Conservation (phyloP, 148 eudicot species). For the Oxyria digyna region DNA sequence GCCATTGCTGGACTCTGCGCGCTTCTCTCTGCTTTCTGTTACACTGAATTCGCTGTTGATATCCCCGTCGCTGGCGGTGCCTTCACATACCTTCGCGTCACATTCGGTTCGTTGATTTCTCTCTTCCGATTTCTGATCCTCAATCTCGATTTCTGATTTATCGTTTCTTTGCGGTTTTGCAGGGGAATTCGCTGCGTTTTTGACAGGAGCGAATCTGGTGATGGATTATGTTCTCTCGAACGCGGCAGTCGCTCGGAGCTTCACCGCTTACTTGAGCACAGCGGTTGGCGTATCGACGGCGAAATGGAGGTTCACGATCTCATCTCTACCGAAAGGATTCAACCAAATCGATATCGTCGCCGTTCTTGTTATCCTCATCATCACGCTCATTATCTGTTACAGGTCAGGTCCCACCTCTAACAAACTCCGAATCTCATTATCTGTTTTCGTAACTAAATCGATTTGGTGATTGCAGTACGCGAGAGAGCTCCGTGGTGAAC, state of each 20-base stretch:
- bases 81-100: slow-evolving; percentile 80
- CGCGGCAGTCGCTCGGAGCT: slow-evolving; percentile 80
- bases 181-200: slow-evolving; percentile 84
- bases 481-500: slow-evolving; percentile 81
- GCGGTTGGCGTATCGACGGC: slow-evolving; percentile 56
- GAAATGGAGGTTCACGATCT: slow-evolving; percentile 49
- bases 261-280: slow-evolving; percentile 62
- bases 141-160: background rate
- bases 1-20: slow-evolving; percentile 95
- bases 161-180: background rate
- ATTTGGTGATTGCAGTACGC: slow-evolving; percentile 42
- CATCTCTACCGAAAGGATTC: slow-evolving; percentile 62
- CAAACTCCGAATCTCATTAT: too few species aligned
- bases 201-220: slow-evolving; percentile 66
- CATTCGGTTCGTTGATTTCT: slow-evolving; percentile 44
- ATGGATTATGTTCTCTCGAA: slow-evolving; percentile 73
- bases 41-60: slow-evolving; percentile 93
- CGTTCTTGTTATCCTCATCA: slow-evolving; percentile 48
- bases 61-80: slow-evolving; percentile 97
- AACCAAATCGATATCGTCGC: slow-evolving; percentile 77
- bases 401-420: slow-evolving; percentile 32
- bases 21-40: slow-evolving; percentile 84
- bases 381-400: slow-evolving; percentile 82
- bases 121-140: too few species aligned
- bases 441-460: background rate